phyloP scores from a whole-genome alignment of 2,329 filamentous ascomycete genomes.

The Ilyonectria sp. region DNA sequence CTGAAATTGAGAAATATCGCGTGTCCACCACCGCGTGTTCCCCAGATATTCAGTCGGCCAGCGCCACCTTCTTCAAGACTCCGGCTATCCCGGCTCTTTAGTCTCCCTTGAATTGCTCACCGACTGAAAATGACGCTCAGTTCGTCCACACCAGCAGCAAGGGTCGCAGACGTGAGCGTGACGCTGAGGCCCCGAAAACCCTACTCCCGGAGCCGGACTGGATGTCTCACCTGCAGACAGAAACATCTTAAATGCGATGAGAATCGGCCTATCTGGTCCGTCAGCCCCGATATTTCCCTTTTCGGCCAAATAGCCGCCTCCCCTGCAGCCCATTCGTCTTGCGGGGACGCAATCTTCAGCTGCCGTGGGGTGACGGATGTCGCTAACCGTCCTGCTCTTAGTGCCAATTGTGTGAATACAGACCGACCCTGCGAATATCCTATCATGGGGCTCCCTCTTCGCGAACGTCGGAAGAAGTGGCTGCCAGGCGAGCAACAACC shows the following conservation, averaged over 20 bases:
- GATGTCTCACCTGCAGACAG: slow-evolving; percentile 42
- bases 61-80: neutral
- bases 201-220: slow-evolving; percentile 40
- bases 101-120: neutral
- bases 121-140: neutral
- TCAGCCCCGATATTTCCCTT: slow-evolving; percentile 14
- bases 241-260: slow-evolving; percentile 42
- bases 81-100: neutral
- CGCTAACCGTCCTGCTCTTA: slow-evolving; percentile 24
- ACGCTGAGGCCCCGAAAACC: slow-evolving; percentile 19
- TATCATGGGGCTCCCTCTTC: slow-evolving; percentile 30
- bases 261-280: slow-evolving; percentile 38
- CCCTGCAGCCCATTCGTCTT: neutral
- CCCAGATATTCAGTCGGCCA: neutral
- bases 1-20: slow-evolving; percentile 2
- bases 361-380: neutral
- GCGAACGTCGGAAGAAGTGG: slow-evolving; percentile 35
- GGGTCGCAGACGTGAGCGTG: neutral
- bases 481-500: slow-evolving; percentile 42
- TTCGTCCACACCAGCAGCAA: neutral
- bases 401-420: slow-evolving; percentile 29
- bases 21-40: neutral
- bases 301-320: slow-evolving; percentile 25
- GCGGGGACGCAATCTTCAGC: neutral
- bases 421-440: slow-evolving; percentile 33